Percentiles rank a stretch among this genome's conserved stretches.
Evolutionary conservation across 305 asterid species (phyloP).

Genomic region (Fraxinus xanthoxyloides): DNA sequence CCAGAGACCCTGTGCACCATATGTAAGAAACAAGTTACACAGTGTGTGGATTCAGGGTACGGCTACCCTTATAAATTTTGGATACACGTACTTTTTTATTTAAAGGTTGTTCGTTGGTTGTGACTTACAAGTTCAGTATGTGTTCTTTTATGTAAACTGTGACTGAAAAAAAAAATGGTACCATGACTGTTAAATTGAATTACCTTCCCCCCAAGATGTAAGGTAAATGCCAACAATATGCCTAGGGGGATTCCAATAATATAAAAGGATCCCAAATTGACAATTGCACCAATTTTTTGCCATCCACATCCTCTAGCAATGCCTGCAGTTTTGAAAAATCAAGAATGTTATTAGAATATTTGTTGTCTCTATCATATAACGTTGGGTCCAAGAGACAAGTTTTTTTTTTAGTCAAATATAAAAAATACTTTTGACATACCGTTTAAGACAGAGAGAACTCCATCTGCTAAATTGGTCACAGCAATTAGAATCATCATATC

Average conservation of each 20-base stretch:
- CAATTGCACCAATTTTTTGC: conserved; percentile 65
- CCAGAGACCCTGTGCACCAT: conserved; percentile 41
- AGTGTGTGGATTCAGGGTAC: background rate
- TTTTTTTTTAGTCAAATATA: background rate
- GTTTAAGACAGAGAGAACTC: conserved; percentile 47
- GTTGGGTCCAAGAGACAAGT: background rate
- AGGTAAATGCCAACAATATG: conserved; percentile 38
- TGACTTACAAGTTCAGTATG: background rate
- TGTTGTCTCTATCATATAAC: background rate
- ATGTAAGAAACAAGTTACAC: background rate
- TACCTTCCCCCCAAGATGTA: conserved; percentile 66
- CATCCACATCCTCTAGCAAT: conserved; percentile 69
- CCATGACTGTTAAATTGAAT: background rate
- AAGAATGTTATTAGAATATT: background rate
- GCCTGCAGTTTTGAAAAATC: conserved; percentile 25
- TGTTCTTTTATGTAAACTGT: background rate
- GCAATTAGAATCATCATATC: conserved; percentile 48
- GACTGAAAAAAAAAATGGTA: background rate
- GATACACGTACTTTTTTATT: background rate
- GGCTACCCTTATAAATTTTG: no score
- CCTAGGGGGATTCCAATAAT: conserved; percentile 52
- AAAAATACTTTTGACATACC: conserved; percentile 23
- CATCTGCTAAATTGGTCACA: conserved; percentile 39
- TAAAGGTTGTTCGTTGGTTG: background rate
- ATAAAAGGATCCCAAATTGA: conserved; percentile 53